Evolutionary conservation across 2,329 filamentous ascomycete species (phyloP).

Genomic region (Fusarium sulawesiense): DNA sequence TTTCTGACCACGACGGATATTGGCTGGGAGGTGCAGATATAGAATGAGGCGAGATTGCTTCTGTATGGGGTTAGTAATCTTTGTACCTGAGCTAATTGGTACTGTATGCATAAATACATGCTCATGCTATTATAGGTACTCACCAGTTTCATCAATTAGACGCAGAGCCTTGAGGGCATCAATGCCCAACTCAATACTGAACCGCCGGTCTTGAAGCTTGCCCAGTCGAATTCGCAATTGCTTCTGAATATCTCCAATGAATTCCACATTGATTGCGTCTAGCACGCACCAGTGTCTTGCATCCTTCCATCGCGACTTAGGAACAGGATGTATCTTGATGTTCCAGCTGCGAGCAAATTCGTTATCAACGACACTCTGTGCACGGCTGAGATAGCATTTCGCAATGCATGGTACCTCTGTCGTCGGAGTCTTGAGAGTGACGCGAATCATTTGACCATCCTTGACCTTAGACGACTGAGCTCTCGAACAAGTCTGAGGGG

Average conservation of each 20-base stretch:
- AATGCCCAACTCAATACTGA: slow-evolving; percentile 28
- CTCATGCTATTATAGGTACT: slow-evolving; percentile 4
- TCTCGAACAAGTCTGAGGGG: neutral
- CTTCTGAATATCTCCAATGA: slow-evolving; percentile 17
- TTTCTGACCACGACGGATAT: slow-evolving; percentile 3
- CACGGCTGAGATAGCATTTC: slow-evolving; percentile 26
- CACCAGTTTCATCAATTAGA: slow-evolving; percentile 23
- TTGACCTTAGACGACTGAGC: slow-evolving; percentile 26
- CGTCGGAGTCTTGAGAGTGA: slow-evolving; percentile 25
- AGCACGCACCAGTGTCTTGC: slow-evolving; percentile 23
- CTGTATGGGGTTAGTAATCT: slow-evolving; percentile 6
- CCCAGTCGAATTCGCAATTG: slow-evolving; percentile 23
- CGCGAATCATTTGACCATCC: slow-evolving; percentile 34
- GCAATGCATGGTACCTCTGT: slow-evolving; percentile 31
- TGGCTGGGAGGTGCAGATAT: slow-evolving; percentile 31
- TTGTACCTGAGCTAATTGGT: neutral
- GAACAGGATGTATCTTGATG: slow-evolving; percentile 16
- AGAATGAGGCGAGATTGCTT: slow-evolving; percentile 8
- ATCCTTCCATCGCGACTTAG: slow-evolving; percentile 17
- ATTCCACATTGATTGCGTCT: slow-evolving; percentile 36
- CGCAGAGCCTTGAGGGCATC: slow-evolving; percentile 24
- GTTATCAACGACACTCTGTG: slow-evolving; percentile 23
- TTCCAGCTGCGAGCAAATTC: slow-evolving; percentile 25
- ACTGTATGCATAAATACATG: neutral
- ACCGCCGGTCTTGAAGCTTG: slow-evolving; percentile 17